phyloP scores from a whole-genome alignment of 2,329 filamentous ascomycete genomes.

The Paecilomyces niveus region DNA sequence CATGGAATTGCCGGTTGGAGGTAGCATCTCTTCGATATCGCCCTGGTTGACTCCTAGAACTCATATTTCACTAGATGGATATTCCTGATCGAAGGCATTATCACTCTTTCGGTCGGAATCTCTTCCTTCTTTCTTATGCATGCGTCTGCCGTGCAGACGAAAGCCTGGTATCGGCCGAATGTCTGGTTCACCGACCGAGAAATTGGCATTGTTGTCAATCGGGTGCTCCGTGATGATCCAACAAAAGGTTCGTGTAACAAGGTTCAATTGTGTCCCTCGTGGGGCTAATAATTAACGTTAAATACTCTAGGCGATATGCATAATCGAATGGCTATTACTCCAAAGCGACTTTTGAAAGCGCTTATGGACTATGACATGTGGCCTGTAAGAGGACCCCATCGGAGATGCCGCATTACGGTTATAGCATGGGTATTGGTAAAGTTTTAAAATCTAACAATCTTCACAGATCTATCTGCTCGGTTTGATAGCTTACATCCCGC shows the following conservation, averaged over 20 bases:
- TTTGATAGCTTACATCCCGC: conserved; percentile 49
- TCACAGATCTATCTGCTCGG: conserved; percentile 43
- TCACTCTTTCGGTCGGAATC: conserved; percentile 49
- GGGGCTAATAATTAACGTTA: not conserved
- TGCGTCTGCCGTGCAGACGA: conserved; percentile 44
- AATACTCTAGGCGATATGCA: conserved; percentile 45
- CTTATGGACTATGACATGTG: conserved; percentile 56
- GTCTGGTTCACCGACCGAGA: conserved; percentile 58
- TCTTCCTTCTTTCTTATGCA: conserved; percentile 52
- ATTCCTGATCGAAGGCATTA: conserved; percentile 50
- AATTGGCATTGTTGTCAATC: conserved; percentile 55
- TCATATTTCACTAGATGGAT: conserved; percentile 31
- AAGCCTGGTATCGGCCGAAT: conserved; percentile 47
- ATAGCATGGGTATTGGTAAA: not conserved
- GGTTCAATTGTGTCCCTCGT: not conserved
- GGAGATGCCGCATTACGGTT: conserved; percentile 11
- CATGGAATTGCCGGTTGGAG: conserved; percentile 32
- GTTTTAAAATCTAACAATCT: too few relatives aligned
- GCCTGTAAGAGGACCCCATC: conserved; percentile 24
- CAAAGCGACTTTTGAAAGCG: conserved; percentile 43
- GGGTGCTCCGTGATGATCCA: conserved; percentile 53
- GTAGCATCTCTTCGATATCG: conserved; percentile 31
- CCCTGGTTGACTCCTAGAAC: conserved; percentile 15
- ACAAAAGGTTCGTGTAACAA: conserved; percentile 37
- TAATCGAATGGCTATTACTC: conserved; percentile 51